Conservation (phyloP, 2,329 filamentous ascomycete genomes). For the Ophiostoma fasciatum region DNA sequence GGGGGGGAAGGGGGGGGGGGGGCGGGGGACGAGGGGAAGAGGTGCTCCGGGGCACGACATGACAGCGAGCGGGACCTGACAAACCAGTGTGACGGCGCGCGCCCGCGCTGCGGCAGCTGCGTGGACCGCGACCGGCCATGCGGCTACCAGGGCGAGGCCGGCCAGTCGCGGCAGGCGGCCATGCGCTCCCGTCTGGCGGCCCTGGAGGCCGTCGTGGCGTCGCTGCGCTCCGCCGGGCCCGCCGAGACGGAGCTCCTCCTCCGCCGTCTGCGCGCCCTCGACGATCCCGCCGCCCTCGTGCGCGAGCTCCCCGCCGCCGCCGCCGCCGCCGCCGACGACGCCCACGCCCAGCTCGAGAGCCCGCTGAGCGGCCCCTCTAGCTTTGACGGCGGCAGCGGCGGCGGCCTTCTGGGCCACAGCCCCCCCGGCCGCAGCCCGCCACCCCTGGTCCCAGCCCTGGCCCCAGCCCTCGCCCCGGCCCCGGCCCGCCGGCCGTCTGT, state of each 20-base stretch:
- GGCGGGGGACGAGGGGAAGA: too few relatives aligned
- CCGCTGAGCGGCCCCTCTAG: too few relatives aligned
- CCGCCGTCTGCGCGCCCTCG: slow-evolving; percentile 13
- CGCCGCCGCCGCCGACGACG: background rate
- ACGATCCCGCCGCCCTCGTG: slow-evolving; percentile 8
- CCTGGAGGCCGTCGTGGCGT: slow-evolving; percentile 16
- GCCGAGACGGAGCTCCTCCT: slow-evolving; percentile 16
- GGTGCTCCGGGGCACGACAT: too few relatives aligned
- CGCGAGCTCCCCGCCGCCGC: background rate
- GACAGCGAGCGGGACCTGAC: background rate
- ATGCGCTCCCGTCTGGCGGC: slow-evolving; percentile 16
- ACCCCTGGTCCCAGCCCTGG: background rate
- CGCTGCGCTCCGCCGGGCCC: slow-evolving; percentile 12
- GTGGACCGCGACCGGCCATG: slow-evolving; percentile 15
- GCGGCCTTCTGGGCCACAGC: background rate
- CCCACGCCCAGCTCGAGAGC: too few relatives aligned
- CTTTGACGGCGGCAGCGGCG: too few relatives aligned
- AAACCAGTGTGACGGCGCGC: slow-evolving; percentile 18
- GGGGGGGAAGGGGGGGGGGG: too few relatives aligned
- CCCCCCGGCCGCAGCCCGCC: background rate
- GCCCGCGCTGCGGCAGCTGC: slow-evolving; percentile 18
- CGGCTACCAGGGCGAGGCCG: slow-evolving; percentile 18
- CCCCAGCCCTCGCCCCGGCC: background rate
- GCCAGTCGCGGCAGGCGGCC: slow-evolving; percentile 18
- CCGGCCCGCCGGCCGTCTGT: background rate